phyloP scores from a whole-genome alignment of 345 rosid genomes.

The Bruguiera gymnorhiza region DNA sequence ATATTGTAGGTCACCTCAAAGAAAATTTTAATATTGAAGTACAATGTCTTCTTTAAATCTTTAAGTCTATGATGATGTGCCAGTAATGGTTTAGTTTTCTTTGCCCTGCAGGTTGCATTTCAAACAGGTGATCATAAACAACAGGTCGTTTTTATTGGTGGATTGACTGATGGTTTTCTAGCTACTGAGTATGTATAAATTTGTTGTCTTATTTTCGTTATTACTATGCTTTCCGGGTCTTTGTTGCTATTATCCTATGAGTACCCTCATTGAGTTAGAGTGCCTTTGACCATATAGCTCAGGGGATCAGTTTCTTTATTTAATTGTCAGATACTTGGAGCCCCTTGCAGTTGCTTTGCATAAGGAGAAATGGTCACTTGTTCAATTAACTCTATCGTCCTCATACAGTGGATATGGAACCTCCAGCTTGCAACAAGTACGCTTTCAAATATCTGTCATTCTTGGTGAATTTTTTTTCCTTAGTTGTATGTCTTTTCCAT shows the following conservation, averaged over 20 bases:
- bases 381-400: slow-evolving; percentile 81
- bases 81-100: slow-evolving; percentile 2
- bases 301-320: slow-evolving; percentile 3
- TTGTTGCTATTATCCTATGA: no score
- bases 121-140: slow-evolving; percentile 86
- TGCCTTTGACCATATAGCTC: background rate
- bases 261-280: no score
- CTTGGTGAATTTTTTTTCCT: background rate
- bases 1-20: no score
- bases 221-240: no score
- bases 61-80: background rate
- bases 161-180: slow-evolving; percentile 83
- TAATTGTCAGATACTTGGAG: slow-evolving; percentile 72
- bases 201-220: background rate
- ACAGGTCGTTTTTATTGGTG: slow-evolving; percentile 84
- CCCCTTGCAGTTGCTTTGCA: slow-evolving; percentile 94
- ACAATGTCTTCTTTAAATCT: no score
- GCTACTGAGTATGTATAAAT: slow-evolving; percentile 74
- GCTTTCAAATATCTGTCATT: background rate
- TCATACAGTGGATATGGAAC: slow-evolving; percentile 89
- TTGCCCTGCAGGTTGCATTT: slow-evolving; percentile 70
- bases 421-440: slow-evolving; percentile 90
- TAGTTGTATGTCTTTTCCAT: no score
- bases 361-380: slow-evolving; percentile 94
- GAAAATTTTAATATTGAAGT: no score